Evolutionary conservation across 164 flowering plant genomes (phyloP).

Genomic region (Chloranthus sessilifolius): DNA sequence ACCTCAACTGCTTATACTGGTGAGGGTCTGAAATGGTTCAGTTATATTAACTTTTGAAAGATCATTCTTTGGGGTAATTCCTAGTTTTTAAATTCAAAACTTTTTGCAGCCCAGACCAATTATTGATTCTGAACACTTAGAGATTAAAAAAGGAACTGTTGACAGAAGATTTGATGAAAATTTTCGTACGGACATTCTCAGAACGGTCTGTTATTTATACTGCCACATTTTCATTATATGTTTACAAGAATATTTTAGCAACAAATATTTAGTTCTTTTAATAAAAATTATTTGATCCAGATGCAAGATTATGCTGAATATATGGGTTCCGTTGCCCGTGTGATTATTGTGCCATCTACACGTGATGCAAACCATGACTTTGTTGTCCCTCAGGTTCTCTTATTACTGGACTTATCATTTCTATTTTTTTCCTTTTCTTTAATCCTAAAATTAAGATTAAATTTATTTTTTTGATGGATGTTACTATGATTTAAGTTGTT

Average conservation of each 20-base stretch:
- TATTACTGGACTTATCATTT: neutral
- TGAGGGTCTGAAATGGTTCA: too few relatives aligned
- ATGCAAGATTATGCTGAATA: conserved; percentile 73
- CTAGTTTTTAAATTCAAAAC: too few relatives aligned
- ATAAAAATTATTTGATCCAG: too few relatives aligned
- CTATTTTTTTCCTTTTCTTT: too few relatives aligned
- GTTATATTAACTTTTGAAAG: conserved; percentile 1
- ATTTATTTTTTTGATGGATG: neutral
- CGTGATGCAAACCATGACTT: conserved; percentile 87
- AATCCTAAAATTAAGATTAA: too few relatives aligned
- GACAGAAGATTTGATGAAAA: conserved; percentile 61
- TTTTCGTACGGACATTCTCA: conserved; percentile 57
- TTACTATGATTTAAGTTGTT: too few relatives aligned
- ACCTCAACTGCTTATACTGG: conserved; percentile 82
- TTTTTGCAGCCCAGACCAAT: conserved; percentile 81
- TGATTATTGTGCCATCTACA: conserved; percentile 74
- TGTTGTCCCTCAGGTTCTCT: conserved; percentile 92
- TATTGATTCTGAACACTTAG: conserved; percentile 86
- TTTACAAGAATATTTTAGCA: too few relatives aligned
- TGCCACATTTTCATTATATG: neutral
- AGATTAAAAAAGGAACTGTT: conserved; percentile 57
- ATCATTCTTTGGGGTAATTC: conserved; percentile 4
- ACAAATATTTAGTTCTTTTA: conserved; percentile 1
- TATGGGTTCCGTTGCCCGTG: conserved; percentile 70
- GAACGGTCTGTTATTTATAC: conserved; percentile 64